These are phyloP conservation scores for Phialophora verrucosa DNA, from an alignment of 2,329 filamentous ascomycete genomes.

Conservation along the genomic window DNA sequence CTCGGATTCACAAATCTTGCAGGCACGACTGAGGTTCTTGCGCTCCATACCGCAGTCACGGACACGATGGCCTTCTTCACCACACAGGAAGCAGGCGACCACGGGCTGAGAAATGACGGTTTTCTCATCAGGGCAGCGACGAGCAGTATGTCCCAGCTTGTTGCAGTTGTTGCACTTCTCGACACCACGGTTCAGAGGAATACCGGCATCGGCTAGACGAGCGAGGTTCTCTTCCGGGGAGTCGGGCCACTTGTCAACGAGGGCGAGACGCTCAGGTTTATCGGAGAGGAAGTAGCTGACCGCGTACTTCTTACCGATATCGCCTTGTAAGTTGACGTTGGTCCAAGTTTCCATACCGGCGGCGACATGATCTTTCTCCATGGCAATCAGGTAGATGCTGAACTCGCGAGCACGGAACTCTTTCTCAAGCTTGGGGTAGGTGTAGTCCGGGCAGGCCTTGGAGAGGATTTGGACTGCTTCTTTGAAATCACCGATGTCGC, in stretches of 20 bases:
- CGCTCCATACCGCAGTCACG: constrained; percentile 53
- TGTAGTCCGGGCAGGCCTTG: constrained; percentile 54
- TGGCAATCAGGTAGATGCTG: constrained; percentile 59
- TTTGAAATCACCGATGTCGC: constrained; percentile 59
- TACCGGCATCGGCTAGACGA: constrained; percentile 58
- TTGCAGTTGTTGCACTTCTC: constrained; percentile 59
- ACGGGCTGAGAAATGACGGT: constrained; percentile 47
- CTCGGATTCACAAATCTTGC: constrained; percentile 37
- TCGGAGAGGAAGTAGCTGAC: constrained; percentile 56
- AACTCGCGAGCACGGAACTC: constrained; percentile 56
- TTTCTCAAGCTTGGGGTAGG: constrained; percentile 57
- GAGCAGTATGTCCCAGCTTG: constrained; percentile 55
- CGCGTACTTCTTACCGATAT: constrained; percentile 57
- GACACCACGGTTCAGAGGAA: constrained; percentile 57
- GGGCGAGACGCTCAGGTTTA: constrained; percentile 55
- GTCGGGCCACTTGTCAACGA: constrained; percentile 57
- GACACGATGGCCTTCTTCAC: constrained; percentile 54
- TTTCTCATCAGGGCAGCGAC: constrained; percentile 57
- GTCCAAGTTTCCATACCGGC: constrained; percentile 49
- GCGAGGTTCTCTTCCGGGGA: constrained; percentile 57
- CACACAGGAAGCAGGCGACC: constrained; percentile 58
- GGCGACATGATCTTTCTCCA: constrained; percentile 49
- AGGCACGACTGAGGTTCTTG: constrained; percentile 33
- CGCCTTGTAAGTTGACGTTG: constrained; percentile 60
- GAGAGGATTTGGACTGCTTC: constrained; percentile 58